These are phyloP conservation scores for Cyberlindnera sargentensis DNA, from an alignment of 805 yeast species.

Conservation along the genomic window DNA sequence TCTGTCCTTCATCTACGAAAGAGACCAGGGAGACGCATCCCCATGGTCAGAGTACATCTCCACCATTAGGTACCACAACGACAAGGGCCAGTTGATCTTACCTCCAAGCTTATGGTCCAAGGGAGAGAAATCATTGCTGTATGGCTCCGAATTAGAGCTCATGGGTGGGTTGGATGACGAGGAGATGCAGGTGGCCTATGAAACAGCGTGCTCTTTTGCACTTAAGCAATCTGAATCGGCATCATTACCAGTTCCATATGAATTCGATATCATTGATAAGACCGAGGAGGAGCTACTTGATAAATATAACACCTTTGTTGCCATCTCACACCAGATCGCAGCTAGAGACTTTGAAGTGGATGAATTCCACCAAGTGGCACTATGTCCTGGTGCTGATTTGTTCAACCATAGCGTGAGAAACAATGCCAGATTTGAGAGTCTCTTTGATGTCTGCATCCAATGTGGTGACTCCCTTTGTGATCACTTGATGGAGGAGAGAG, in stretches of 20 bases:
- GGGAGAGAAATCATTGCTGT: conserved; percentile 37
- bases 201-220: conserved; percentile 30
- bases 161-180: conserved; percentile 51
- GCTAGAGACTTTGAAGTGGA: conserved; percentile 82
- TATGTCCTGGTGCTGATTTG: conserved; percentile 89
- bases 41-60: conserved; percentile 74
- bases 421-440: conserved; percentile 59
- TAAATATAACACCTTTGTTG: conserved; percentile 44
- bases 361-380: conserved; percentile 59
- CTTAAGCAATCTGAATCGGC: conserved; percentile 19
- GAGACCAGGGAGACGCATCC: conserved; percentile 46
- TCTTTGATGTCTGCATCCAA: conserved; percentile 41
- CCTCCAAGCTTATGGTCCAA: conserved; percentile 68
- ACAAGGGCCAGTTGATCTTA: conserved; percentile 26
- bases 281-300: conserved; percentile 18
- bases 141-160: conserved; percentile 53
- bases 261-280: conserved; percentile 22
- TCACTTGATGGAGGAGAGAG: conserved; percentile 8
- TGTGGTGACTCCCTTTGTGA: conserved; percentile 43
- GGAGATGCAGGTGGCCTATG: conserved; percentile 34
- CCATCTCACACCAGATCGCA: conserved; percentile 53
- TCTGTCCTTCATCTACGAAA: conserved; percentile 67
- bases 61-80: conserved; percentile 34
- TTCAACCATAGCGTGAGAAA: conserved; percentile 69
- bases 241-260: conserved; percentile 24